These are phyloP conservation scores for Ophiostoma tasmaniense DNA, from an alignment of 2,329 filamentous ascomycete species.

Conservation along the genomic window DNA sequence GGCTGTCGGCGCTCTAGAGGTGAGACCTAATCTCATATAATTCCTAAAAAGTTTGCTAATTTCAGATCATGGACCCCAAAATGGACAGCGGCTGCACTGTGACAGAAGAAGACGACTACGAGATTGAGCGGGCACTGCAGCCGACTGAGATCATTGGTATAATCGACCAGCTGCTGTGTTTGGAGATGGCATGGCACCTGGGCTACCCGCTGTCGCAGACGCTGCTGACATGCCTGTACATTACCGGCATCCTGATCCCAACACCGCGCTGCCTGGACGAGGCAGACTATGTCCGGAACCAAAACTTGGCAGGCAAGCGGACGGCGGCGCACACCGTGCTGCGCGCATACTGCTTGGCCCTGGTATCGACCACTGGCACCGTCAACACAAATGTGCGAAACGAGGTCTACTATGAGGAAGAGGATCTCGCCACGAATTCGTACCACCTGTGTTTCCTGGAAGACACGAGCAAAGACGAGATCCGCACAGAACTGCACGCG, in stretches of 20 bases:
- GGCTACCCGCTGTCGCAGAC: constrained; percentile 96
- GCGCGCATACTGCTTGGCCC: constrained; percentile 73
- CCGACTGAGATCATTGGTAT: constrained; percentile 82
- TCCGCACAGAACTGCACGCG: constrained; percentile 46
- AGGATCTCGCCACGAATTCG: constrained; percentile 90
- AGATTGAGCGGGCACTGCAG: constrained; percentile 57
- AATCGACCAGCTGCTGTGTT: constrained; percentile 84
- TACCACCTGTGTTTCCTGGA: constrained; percentile 73
- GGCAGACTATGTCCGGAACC: constrained; percentile 48
- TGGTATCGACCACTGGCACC: constrained; percentile 74
- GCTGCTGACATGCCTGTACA: constrained; percentile 82
- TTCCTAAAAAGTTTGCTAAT: background rate
- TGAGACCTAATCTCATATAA: constrained; percentile 23
- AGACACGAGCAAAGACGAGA: constrained; percentile 47
- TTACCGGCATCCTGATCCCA: constrained; percentile 73
- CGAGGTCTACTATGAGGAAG: constrained; percentile 96
- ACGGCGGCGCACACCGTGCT: constrained; percentile 47
- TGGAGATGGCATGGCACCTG: constrained; percentile 96
- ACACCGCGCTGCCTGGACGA: constrained; percentile 55
- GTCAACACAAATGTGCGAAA: constrained; percentile 68
- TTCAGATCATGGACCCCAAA: constrained; percentile 94
- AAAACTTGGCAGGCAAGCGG: background rate
- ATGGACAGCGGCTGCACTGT: constrained; percentile 86
- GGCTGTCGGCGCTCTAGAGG: constrained; percentile 79
- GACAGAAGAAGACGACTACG: constrained; percentile 71